Percentiles rank a stretch among this genome's conserved stretches.
Evolutionary conservation across 1,284 basidiomycete genomes (phyloP).

Genomic region (Ceratobasidium sp.): DNA sequence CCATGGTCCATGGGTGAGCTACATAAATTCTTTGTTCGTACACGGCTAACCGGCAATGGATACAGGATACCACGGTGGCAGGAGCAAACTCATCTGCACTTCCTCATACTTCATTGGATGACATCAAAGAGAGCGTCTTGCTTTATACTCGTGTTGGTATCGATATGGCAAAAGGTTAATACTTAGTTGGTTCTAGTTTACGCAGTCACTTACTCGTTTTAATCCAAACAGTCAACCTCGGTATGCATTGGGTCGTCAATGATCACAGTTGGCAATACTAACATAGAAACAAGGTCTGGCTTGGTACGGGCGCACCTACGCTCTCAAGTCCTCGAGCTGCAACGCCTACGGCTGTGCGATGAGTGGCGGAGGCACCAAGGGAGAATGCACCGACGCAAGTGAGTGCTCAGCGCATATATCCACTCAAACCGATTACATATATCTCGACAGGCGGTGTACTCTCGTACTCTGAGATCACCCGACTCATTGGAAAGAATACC

Average conservation of each 20-base stretch:
- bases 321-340: slow-evolving; percentile 1
- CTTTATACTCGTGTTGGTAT: slow-evolving; percentile 22
- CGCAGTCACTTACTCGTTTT: not conserved
- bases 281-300: slow-evolving; percentile 1
- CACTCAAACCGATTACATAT: not conserved
- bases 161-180: slow-evolving; percentile 20
- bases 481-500: slow-evolving; percentile 17
- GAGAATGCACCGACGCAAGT: slow-evolving; percentile 18
- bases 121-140: slow-evolving; percentile 24
- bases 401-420: not conserved
- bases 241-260: not conserved
- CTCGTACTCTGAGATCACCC: slow-evolving; percentile 23
- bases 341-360: slow-evolving; percentile 18
- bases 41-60: not conserved
- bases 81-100: slow-evolving; percentile 26
- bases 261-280: not conserved
- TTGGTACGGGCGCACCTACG: slow-evolving; percentile 26
- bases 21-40: not conserved
- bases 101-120: slow-evolving; percentile 16
- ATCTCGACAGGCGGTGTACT: slow-evolving; percentile 2
- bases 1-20: slow-evolving; percentile 17
- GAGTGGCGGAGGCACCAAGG: slow-evolving; percentile 24
- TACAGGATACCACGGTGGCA: slow-evolving; percentile 12
- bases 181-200: not conserved
- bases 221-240: slow-evolving; percentile 8